Percentiles rank a stretch among this genome's conserved stretches.
phyloP scores from a whole-genome alignment of 2,329 filamentous ascomycete species.

The Pleurostoma richardsiae region DNA sequence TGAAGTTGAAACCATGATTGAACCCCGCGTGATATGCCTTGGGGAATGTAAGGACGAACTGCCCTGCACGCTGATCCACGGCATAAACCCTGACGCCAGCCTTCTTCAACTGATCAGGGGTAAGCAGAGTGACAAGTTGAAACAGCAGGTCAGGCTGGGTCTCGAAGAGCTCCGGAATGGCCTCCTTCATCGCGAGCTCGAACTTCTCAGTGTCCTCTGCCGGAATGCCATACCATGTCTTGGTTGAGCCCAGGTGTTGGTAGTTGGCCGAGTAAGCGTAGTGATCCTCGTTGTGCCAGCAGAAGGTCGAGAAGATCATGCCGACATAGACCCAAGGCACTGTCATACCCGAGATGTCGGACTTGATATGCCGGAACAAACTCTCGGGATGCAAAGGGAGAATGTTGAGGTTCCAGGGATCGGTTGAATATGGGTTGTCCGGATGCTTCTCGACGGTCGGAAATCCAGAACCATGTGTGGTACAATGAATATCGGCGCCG shows the following conservation, averaged over 20 bases:
- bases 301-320: slow-evolving; percentile 99
- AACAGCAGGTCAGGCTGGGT: slow-evolving; percentile 95
- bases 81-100: slow-evolving; percentile 91
- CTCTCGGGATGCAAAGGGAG: slow-evolving; percentile 87
- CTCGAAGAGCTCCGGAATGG: slow-evolving; percentile 93
- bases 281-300: slow-evolving; percentile 98
- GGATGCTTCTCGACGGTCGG: slow-evolving; percentile 91
- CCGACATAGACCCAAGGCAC: slow-evolving; percentile 98
- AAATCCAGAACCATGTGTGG: slow-evolving; percentile 94
- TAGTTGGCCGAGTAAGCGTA: slow-evolving; percentile 98
- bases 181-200: slow-evolving; percentile 89
- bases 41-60: slow-evolving; percentile 95
- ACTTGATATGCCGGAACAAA: slow-evolving; percentile 94
- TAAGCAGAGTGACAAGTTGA: slow-evolving; percentile 92
- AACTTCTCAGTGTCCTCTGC: slow-evolving; percentile 92
- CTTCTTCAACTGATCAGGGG: slow-evolving; percentile 87
- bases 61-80: slow-evolving; percentile 90
- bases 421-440: slow-evolving; percentile 76
- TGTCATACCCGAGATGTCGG: slow-evolving; percentile 98
- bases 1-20: slow-evolving; percentile 98
- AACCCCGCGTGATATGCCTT: slow-evolving; percentile 97
- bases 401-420: slow-evolving; percentile 95
- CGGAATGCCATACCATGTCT: slow-evolving; percentile 98
- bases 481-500: slow-evolving; percentile 95
- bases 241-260: slow-evolving; percentile 95